Conservation (phyloP, 805 yeast genomes). For the Candida sakaeoensis region DNA sequence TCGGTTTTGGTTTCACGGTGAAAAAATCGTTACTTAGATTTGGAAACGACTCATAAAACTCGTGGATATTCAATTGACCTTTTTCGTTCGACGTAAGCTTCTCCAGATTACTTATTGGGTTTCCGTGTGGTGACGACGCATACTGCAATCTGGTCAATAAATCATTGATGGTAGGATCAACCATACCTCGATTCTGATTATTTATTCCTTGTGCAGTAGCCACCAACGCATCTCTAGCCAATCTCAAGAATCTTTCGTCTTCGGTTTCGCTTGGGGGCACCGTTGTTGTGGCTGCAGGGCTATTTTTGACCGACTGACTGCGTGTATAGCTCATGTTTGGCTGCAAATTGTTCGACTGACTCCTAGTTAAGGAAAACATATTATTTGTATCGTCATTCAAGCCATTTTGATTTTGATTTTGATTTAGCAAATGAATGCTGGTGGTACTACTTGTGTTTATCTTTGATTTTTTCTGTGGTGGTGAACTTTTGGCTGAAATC, state of each 20-base stretch:
- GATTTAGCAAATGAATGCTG: no score
- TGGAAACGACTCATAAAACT: slow-evolving; percentile 40
- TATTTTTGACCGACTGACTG: slow-evolving; percentile 5
- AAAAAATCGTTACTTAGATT: slow-evolving; percentile 41
- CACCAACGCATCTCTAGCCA: slow-evolving; percentile 61
- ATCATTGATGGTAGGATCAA: slow-evolving; percentile 63
- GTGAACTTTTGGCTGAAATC: background rate
- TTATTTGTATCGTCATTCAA: slow-evolving; percentile 1
- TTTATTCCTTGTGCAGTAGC: slow-evolving; percentile 45
- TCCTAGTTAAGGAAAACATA: background rate
- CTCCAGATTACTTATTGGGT: slow-evolving; percentile 35
- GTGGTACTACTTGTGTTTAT: background rate
- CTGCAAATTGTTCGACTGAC: slow-evolving; percentile 3
- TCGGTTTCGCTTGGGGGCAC: slow-evolving; percentile 32
- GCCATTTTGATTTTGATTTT: background rate
- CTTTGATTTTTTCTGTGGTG: slow-evolving; percentile 4
- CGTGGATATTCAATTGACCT: slow-evolving; percentile 41
- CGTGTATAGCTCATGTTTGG: slow-evolving; percentile 14
- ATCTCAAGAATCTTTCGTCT: slow-evolving; percentile 51
- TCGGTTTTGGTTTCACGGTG: slow-evolving; percentile 1
- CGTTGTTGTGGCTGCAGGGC: background rate
- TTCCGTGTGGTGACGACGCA: slow-evolving; percentile 57
- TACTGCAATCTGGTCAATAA: slow-evolving; percentile 57
- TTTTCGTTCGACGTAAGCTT: slow-evolving; percentile 33
- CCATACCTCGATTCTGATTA: slow-evolving; percentile 21